Evolutionary conservation across 441 rosid genomes (phyloP).

Genomic region (Eruca vesicaria): DNA sequence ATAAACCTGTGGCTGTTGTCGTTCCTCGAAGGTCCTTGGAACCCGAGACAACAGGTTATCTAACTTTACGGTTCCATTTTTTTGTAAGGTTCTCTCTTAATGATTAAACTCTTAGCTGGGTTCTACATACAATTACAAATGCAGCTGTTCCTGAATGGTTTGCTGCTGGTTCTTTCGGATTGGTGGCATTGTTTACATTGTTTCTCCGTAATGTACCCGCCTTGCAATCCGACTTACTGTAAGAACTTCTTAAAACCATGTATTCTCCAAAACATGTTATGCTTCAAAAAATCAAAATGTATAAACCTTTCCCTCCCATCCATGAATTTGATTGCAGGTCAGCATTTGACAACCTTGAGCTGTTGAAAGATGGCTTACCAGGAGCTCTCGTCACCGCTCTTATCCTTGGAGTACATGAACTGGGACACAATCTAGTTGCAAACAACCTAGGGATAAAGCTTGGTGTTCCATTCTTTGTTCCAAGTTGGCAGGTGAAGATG

Average conservation of each 20-base stretch:
- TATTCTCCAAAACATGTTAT: slow-evolving; percentile 2
- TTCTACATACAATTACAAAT: slow-evolving; percentile 17
- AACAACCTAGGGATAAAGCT: slow-evolving; percentile 66
- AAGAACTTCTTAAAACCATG: slow-evolving; percentile 31
- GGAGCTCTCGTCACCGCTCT: slow-evolving; percentile 87
- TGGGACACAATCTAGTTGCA: slow-evolving; percentile 72
- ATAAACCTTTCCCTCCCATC: background rate
- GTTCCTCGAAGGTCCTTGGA: slow-evolving; percentile 80
- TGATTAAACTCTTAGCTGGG: background rate
- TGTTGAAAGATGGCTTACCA: slow-evolving; percentile 74
- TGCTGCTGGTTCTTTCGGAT: slow-evolving; percentile 93
- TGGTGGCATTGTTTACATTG: slow-evolving; percentile 77
- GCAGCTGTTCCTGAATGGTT: slow-evolving; percentile 98
- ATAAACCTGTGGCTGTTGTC: slow-evolving; percentile 93
- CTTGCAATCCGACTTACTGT: slow-evolving; percentile 81
- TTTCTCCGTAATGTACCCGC: slow-evolving; percentile 92
- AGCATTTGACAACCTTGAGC: slow-evolving; percentile 67
- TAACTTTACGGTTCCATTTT: slow-evolving; percentile 6
- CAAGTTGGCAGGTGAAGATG: slow-evolving; percentile 93
- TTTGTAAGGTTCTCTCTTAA: slow-evolving; percentile 1
- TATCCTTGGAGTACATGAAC: slow-evolving; percentile 77
- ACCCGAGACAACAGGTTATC: slow-evolving; percentile 76
- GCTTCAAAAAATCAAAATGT: background rate
- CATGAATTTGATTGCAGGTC: slow-evolving; percentile 51
- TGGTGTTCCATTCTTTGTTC: slow-evolving; percentile 90